phyloP scores from a whole-genome alignment of 1,284 basidiomycete species.

The Porphyrellus sp. region DNA sequence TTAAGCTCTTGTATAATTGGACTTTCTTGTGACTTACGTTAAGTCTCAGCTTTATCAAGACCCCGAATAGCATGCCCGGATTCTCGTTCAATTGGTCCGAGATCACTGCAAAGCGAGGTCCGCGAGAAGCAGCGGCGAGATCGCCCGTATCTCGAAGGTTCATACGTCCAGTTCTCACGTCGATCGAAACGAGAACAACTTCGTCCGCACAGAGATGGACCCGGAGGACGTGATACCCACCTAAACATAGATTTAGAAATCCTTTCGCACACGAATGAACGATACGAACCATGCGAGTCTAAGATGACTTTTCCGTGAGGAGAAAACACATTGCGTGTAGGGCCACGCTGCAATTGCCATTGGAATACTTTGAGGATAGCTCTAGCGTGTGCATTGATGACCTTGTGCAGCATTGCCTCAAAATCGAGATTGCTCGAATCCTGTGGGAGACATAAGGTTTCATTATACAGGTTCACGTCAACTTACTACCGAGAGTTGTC shows the following conservation, averaged over 20 bases:
- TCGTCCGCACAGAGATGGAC: conserved; percentile 72
- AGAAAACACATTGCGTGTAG: conserved; percentile 55
- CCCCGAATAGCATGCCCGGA: conserved; percentile 52
- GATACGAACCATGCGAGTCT: conserved; percentile 48
- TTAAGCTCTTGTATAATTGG: background rate
- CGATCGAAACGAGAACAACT: conserved; percentile 66
- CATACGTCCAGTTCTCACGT: conserved; percentile 68
- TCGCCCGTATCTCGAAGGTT: conserved; percentile 72
- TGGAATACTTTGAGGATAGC: conserved; percentile 57
- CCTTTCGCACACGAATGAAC: background rate
- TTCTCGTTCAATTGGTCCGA: conserved; percentile 63
- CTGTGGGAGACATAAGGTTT: conserved; percentile 36
- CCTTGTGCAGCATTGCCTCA: conserved; percentile 56
- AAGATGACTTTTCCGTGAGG: conserved; percentile 54
- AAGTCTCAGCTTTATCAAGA: conserved; percentile 53
- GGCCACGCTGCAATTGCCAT: conserved; percentile 48
- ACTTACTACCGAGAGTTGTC: conserved; percentile 48
- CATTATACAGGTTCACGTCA: background rate
- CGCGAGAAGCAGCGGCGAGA: conserved; percentile 67
- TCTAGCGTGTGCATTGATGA: conserved; percentile 59
- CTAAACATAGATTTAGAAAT: conserved; percentile 26
- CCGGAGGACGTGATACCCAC: conserved; percentile 53
- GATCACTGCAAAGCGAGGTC: conserved; percentile 52
- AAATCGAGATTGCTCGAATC: conserved; percentile 68
- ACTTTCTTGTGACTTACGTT: conserved; percentile 40